Percentiles rank a stretch among this genome's conserved stretches.
These are phyloP conservation scores for Globisporangium mamillatum DNA, from an alignment of 352 stramenopile species.

Conservation along the genomic window DNA sequence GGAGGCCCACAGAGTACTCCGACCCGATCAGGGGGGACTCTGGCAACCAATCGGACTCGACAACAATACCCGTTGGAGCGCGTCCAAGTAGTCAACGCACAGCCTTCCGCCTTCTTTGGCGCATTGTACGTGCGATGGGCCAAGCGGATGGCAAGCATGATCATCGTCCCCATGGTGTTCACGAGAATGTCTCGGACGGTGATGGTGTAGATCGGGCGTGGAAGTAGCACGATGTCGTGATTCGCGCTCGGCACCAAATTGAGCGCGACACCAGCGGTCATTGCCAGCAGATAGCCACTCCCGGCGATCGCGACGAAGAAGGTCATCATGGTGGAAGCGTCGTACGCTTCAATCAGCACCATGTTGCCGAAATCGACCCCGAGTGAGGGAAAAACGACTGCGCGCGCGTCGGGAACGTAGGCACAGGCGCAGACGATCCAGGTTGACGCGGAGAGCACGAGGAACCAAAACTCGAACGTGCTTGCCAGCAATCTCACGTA, in stretches of 20 bases:
- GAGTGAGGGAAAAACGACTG: background rate
- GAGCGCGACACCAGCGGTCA: background rate
- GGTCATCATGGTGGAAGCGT: background rate
- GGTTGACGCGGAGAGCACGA: background rate
- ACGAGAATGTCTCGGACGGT: background rate
- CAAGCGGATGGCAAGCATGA: background rate
- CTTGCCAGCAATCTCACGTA: background rate
- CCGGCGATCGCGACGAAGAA: background rate
- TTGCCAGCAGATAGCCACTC: background rate
- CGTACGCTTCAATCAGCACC: constrained; percentile 1
- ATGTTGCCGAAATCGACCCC: constrained; percentile 8
- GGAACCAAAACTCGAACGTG: constrained; percentile 7
- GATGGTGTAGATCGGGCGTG: background rate
- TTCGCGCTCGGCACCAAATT: background rate
- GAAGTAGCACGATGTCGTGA: background rate
- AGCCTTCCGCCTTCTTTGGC: background rate
- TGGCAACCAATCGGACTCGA: background rate
- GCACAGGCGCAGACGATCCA: background rate
- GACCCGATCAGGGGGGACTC: too few relatives aligned
- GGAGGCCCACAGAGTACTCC: background rate
- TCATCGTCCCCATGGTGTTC: constrained; percentile 8
- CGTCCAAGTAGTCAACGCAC: background rate
- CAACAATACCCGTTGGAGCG: constrained; percentile 3
- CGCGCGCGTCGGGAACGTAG: background rate
- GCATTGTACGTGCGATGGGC: background rate